Base-by-base conservation (phyloP, 495 filamentous ascomycete species). In the Opeltia flavorubescens region DNA sequence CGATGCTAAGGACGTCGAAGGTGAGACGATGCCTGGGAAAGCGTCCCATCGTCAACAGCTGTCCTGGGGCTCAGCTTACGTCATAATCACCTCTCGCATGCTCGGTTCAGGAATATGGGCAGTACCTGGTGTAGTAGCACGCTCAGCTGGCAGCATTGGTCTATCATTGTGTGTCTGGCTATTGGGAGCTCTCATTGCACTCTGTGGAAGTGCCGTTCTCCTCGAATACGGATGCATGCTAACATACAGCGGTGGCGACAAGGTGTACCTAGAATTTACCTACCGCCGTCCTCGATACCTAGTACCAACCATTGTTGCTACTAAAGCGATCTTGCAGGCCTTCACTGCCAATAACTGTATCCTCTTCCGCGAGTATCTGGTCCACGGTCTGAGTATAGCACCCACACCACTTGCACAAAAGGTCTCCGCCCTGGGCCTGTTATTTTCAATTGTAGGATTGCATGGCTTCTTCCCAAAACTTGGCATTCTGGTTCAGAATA, bases 51-150 rank as follows among this genome's bases (percentile, higher is more conserved):
- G 82, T 21, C 73, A 80, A 12, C 77, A 78, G 44, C 64, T 86
- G 35, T 70, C 65, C 51, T 84, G 81, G 81, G 66, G 66, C 40
- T 79, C 74, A 52, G 78, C 81, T 0, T 85, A 82, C 58, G 81
- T 88, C 35, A 64, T 86, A n/a, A 76, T 82, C 36, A 77, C 86
- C 34, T 85, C 80, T 0, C 76, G 81, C 0, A 80, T 89, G 1
- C 79, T 89, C 45, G 84, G 84, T 0, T 77, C 71, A 53, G 83
- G 82, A 26, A 83, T 89, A 49, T 89, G 86, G 56, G 79, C 81
- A 2, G 84, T 79, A 0, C 82, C 81, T 0, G 80, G 81, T 9
- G 67, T 73, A 9, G 83, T 89, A 46, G 63, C 78, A n/a, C 67
- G 70, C 23, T 76, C 77, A 0, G 71, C 76, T 9, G 82, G 83